Conservation (phyloP, 1,139 yeast species). For the Nakaseomyces nivariensis region DNA sequence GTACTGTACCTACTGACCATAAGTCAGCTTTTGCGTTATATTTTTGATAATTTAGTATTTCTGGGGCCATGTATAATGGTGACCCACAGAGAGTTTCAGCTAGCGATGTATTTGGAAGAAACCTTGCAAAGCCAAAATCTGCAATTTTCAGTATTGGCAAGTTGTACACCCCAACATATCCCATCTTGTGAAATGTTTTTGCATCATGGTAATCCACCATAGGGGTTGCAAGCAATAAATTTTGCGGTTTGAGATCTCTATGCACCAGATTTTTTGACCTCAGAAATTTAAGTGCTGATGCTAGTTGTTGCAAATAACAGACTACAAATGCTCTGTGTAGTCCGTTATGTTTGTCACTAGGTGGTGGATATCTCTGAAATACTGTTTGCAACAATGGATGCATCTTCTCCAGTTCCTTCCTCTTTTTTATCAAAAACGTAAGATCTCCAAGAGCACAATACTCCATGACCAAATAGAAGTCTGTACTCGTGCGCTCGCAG, state of each 20-base stretch:
- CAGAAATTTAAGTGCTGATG: conserved; percentile 74
- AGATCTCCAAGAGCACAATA: conserved; percentile 93
- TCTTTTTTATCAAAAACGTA: conserved; percentile 71
- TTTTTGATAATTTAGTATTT: conserved; percentile 84
- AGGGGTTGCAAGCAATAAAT: conserved; percentile 70
- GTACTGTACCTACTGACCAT: conserved; percentile 96
- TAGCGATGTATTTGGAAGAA: conserved; percentile 81
- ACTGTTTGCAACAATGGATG: conserved; percentile 75
- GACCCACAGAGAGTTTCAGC: conserved; percentile 98
- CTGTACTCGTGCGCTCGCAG: conserved; percentile 65
- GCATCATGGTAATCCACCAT: conserved; percentile 45
- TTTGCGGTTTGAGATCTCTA: conserved; percentile 91
- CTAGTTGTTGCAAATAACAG: conserved; percentile 78
- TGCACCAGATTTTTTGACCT: conserved; percentile 80
- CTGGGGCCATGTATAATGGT: conserved; percentile 98
- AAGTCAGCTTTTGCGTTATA: conserved; percentile 95
- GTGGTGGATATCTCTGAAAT: conserved; percentile 75
- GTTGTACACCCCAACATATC: conserved; percentile 75
- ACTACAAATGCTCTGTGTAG: conserved; percentile 67
- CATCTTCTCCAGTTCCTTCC: conserved; percentile 59
- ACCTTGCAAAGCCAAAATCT: conserved; percentile 95
- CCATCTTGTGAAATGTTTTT: conserved; percentile 42
- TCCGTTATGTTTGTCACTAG: conserved; percentile 61
- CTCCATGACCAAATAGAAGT: conserved; percentile 92
- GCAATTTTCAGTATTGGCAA: conserved; percentile 87